phyloP scores from a whole-genome alignment of 2,329 filamentous ascomycete genomes.

The Ophiostoma himal-ulmi region DNA sequence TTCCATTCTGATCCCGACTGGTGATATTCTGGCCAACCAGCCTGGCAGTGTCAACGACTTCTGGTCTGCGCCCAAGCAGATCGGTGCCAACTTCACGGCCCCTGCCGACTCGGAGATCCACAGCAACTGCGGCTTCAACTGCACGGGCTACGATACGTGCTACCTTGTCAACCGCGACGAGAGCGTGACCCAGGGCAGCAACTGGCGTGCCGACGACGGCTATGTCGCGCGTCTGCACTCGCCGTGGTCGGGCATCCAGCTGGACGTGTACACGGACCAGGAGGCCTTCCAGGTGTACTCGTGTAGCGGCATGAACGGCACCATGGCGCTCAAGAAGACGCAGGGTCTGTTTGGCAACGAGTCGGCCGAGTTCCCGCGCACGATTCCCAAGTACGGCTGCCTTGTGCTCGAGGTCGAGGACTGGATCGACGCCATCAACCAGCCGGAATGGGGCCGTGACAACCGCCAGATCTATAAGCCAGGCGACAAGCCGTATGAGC shows the following conservation, averaged over 20 bases:
- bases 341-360: conserved; percentile 56
- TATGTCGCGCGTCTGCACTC: conserved; percentile 64
- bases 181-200: conserved; percentile 34
- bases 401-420: conserved; percentile 88
- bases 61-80: conserved; percentile 73
- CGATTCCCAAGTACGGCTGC: conserved; percentile 72
- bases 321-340: conserved; percentile 60
- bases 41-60: conserved; percentile 69
- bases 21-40: conserved; percentile 65
- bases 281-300: conserved; percentile 83
- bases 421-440: conserved; percentile 90
- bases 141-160: conserved; percentile 75
- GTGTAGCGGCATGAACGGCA: conserved; percentile 71
- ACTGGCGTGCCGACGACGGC: conserved; percentile 54
- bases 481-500: conserved; percentile 54
- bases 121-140: conserved; percentile 73
- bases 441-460: conserved; percentile 75
- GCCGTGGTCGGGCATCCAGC: conserved; percentile 71
- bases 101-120: conserved; percentile 46
- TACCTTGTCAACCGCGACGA: conserved; percentile 58
- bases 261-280: conserved; percentile 80
- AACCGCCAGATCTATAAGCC: conserved; percentile 56
- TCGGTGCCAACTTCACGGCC: conserved; percentile 61
- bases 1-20: conserved; percentile 67
- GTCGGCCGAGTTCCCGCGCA: conserved; percentile 47